Evolutionary conservation across 306 rosid species (phyloP).

Genomic region (Castanospermum australe): DNA sequence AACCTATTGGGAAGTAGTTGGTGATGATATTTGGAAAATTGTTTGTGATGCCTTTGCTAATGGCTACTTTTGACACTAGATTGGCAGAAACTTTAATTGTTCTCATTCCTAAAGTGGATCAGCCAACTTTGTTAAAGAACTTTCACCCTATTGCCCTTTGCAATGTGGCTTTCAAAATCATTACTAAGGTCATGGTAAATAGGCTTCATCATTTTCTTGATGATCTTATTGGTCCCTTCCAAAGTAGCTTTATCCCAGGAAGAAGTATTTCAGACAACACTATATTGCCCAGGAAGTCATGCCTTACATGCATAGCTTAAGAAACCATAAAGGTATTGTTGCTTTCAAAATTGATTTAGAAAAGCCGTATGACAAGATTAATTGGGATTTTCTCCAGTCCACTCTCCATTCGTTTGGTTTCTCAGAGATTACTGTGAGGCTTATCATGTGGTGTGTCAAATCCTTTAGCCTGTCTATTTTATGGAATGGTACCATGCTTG

Average conservation of each 20-base stretch:
- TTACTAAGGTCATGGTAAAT: neutral
- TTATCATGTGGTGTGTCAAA: neutral
- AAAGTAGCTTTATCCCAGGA: neutral
- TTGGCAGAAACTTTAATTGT: neutral
- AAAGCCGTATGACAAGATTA: neutral
- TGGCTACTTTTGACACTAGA: too few relatives aligned
- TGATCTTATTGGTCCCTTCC: neutral
- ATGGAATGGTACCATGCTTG: neutral
- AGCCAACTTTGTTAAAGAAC: neutral
- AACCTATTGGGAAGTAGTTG: too few relatives aligned
- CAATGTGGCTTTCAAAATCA: neutral
- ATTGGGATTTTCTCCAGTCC: neutral
- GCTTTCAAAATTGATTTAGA: neutral
- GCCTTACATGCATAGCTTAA: neutral
- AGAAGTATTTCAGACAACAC: neutral
- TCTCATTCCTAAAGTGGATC: neutral
- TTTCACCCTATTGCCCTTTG: neutral
- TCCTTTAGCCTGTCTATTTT: neutral
- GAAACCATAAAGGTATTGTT: neutral
- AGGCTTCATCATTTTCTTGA: neutral
- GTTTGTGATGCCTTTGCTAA: neutral
- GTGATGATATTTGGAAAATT: neutral
- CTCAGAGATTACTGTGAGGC: neutral
- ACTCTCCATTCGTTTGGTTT: neutral
- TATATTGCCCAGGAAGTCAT: neutral